These are phyloP conservation scores for Hypoxylon trugodes DNA, from an alignment of 495 filamentous ascomycete genomes.

Conservation along the genomic window DNA sequence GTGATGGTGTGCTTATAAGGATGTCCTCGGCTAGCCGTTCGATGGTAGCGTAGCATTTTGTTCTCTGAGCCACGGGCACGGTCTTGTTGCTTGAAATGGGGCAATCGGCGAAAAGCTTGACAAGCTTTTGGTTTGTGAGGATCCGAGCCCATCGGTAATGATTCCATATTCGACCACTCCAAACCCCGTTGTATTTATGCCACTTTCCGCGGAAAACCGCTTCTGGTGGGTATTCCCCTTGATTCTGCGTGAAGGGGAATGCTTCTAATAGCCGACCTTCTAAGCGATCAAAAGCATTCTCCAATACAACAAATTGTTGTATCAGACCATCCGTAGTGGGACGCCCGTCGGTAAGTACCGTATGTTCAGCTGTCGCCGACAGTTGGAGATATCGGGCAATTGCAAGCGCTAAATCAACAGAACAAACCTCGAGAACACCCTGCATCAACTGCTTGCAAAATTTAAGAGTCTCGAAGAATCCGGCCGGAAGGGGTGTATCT, in stretches of 20 bases:
- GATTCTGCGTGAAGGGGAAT: slow-evolving; percentile 43
- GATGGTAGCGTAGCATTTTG: slow-evolving; percentile 44
- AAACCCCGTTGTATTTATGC: slow-evolving; percentile 66
- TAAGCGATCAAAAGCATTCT: slow-evolving; percentile 46
- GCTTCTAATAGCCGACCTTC: slow-evolving; percentile 42
- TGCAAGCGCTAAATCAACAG: slow-evolving; percentile 45
- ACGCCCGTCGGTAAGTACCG: slow-evolving; percentile 45
- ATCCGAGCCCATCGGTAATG: slow-evolving; percentile 70
- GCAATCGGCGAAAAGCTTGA: slow-evolving; percentile 43
- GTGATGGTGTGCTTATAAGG: slow-evolving; percentile 53
- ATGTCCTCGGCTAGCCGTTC: slow-evolving; percentile 50
- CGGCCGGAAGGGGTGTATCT: slow-evolving; percentile 44
- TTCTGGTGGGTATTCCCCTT: slow-evolving; percentile 44
- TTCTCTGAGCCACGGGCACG: slow-evolving; percentile 46
- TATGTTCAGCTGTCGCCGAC: slow-evolving; percentile 37
- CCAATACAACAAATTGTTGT: slow-evolving; percentile 44
- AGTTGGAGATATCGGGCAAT: slow-evolving; percentile 48
- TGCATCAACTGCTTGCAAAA: slow-evolving; percentile 40
- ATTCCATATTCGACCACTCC: slow-evolving; percentile 67
- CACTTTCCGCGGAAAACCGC: slow-evolving; percentile 65
- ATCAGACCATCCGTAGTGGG: slow-evolving; percentile 43
- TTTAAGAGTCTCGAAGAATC: slow-evolving; percentile 49
- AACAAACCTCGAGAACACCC: slow-evolving; percentile 32
- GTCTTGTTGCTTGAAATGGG: slow-evolving; percentile 48
- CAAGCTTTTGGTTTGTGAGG: slow-evolving; percentile 62